Evolutionary conservation across 352 stramenopile species (phyloP), one percentile per base, ranked within the genome.

Genomic region (Globisporangium emineosum): DNA sequence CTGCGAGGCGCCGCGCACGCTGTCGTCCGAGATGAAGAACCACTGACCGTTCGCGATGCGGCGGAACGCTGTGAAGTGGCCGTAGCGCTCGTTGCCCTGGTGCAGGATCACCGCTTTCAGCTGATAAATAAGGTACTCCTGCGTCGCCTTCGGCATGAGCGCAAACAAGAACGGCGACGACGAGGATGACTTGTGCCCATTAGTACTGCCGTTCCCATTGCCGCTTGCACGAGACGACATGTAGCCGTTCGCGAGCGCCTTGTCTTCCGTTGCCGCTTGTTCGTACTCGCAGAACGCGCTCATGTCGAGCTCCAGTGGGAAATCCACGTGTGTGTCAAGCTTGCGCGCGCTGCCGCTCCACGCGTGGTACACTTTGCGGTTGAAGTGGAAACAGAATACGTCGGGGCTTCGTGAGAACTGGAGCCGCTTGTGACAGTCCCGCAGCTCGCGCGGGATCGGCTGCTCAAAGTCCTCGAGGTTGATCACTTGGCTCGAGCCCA

Each of bases 331-430:
- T 8, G 75, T 91, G 42, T 92, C 79, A 3, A 96, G 69, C 62
- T 96, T 96, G 30, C 86, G 68, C 42, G 83, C 80, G 30, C 70
- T 77, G 19, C 86, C 83, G 42, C 74, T 89, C 65, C 64, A 76
- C 6, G 71, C 68, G 58, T 87, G 77, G 69, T 88, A 96, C n/a
- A 95, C 75, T 58, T 94, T 94, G 57, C 86, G 84, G 67, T 91
- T 94, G 8, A 96, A 84, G 60, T 96, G 88, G 57, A 96, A 93
- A 65, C 85, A 93, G 30, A 96, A 89, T 52, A 94, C 83, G 33
- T 91, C 79, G 1, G 86, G 88, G 33, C 80, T 87, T 47, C 86
- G 86, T 10, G 83, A 91, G 25, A 96, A 91, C 66, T 89, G 83
- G 32, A 92, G 66, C 0, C 78, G 78, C 67, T 92, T 94, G 56